phyloP scores from a whole-genome alignment of 139 green algal species.

The Coelastrella sp. region DNA sequence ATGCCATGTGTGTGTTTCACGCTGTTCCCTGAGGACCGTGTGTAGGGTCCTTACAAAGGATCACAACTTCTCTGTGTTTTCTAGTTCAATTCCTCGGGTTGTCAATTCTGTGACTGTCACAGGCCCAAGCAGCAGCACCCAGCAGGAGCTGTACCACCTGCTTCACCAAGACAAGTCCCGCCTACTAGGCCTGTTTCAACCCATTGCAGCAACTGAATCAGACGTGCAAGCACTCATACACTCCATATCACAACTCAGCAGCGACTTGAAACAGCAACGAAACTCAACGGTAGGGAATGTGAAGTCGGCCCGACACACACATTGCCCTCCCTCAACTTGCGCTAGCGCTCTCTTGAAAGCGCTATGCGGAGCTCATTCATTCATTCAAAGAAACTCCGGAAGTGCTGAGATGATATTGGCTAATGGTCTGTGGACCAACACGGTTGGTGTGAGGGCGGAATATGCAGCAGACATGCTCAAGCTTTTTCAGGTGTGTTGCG shows the following conservation, averaged over 20 bases:
- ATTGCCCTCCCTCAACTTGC: too few relatives aligned
- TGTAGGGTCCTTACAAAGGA: too few relatives aligned
- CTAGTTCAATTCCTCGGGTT: not conserved
- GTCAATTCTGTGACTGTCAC: not conserved
- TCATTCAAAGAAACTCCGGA: too few relatives aligned
- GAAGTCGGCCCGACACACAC: too few relatives aligned
- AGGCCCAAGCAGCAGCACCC: not conserved
- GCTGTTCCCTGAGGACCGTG: too few relatives aligned
- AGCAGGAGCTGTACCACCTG: slow-evolving; percentile 39
- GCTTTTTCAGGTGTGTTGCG: slow-evolving; percentile 30
- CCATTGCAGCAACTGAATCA: not conserved
- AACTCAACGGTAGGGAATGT: too few relatives aligned
- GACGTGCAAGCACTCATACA: not conserved
- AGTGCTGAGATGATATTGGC: slow-evolving; percentile 13
- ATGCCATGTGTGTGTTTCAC: too few relatives aligned
- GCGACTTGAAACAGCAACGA: not conserved
- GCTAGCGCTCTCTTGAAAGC: too few relatives aligned
- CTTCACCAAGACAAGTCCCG: slow-evolving; percentile 38
- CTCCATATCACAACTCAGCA: not conserved
- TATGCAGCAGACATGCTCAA: slow-evolving; percentile 28
- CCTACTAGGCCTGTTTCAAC: not conserved
- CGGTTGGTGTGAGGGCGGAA: not conserved
- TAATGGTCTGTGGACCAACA: slow-evolving; percentile 26
- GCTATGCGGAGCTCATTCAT: too few relatives aligned
- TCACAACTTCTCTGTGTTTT: not conserved